A percentile compares a stretch with the other conserved stretches of the same genome.
These are phyloP conservation scores for Skeletonema grethae DNA, from an alignment of 108 stramenopile genomes.

Conservation along the genomic window DNA sequence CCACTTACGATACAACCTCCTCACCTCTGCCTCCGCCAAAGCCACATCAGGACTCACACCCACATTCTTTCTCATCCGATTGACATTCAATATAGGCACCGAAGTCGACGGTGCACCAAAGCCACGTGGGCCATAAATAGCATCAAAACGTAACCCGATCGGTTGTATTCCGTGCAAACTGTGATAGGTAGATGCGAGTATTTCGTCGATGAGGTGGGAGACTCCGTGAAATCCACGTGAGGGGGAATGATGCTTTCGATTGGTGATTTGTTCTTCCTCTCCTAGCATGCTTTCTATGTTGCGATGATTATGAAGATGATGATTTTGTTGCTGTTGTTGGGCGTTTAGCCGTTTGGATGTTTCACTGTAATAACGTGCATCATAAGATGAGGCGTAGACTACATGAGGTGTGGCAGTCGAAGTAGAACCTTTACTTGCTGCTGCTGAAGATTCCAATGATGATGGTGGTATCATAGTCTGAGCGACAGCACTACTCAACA, in stretches of 20 bases:
- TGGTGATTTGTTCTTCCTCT: constrained; percentile 24
- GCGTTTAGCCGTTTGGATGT: constrained; percentile 35
- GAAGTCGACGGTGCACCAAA: constrained; percentile 54
- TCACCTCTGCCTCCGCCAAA: constrained; percentile 35
- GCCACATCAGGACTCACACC: constrained; percentile 37
- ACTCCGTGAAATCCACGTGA: constrained; percentile 35
- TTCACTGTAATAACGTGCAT: constrained; percentile 29
- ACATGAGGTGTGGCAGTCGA: constrained; percentile 28
- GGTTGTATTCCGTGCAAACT: constrained; percentile 40
- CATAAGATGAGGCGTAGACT: constrained; percentile 49
- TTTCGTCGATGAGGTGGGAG: constrained; percentile 60
- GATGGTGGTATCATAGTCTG: constrained; percentile 21
- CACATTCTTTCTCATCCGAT: constrained; percentile 20
- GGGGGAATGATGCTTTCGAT: constrained; percentile 7
- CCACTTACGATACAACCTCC: constrained; percentile 30
- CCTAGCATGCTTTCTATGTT: constrained; percentile 5
- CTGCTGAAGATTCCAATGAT: neutral
- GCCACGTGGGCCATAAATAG: constrained; percentile 78
- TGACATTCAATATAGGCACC: constrained; percentile 30
- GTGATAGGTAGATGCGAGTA: constrained; percentile 68
- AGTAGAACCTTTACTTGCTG: neutral
- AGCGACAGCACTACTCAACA: constrained; percentile 43
- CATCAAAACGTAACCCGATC: constrained; percentile 63
- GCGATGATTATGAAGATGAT: neutral
- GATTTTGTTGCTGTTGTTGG: constrained; percentile 3